phyloP scores from a whole-genome alignment of 768 basidiomycete species.

The Podaxis carcinomalis region DNA sequence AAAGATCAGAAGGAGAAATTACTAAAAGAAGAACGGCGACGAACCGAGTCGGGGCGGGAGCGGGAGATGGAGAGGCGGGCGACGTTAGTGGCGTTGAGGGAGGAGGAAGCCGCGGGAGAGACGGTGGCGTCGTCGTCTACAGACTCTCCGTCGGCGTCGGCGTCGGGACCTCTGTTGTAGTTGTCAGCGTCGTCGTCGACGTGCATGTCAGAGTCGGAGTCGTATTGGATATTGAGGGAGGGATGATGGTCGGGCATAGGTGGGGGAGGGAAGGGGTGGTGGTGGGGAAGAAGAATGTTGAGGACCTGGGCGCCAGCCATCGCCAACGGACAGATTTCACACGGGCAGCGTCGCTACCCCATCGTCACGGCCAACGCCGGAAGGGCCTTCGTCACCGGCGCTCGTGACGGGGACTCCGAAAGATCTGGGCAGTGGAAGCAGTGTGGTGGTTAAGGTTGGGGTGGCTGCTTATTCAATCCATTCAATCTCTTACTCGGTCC shows the following conservation, averaged over 20 bases:
- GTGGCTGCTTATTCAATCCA: constrained; percentile 10
- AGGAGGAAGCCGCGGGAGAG: constrained; percentile 28
- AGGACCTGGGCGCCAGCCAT: constrained; percentile 47
- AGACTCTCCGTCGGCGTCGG: constrained; percentile 60
- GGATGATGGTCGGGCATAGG: constrained; percentile 26
- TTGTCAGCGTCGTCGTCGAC: constrained; percentile 62
- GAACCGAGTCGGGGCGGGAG: constrained; percentile 35
- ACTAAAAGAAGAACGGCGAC: constrained; percentile 19
- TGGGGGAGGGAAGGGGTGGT: constrained; percentile 20
- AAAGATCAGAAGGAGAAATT: constrained; percentile 13
- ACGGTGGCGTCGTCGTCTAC: constrained; percentile 48
- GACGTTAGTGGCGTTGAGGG: constrained; percentile 25
- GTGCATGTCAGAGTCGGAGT: constrained; percentile 67
- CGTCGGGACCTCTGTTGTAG: constrained; percentile 45
- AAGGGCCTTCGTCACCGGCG: constrained; percentile 53
- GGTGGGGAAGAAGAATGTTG: constrained; percentile 37
- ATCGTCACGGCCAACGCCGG: constrained; percentile 59
- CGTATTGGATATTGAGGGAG: constrained; percentile 54
- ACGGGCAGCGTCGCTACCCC: constrained; percentile 52
- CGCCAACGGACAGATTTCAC: constrained; percentile 53
- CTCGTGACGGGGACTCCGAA: constrained; percentile 47
- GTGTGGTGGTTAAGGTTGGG: constrained; percentile 10
- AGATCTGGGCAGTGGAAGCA: constrained; percentile 21
- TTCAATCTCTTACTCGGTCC: constrained; percentile 7
- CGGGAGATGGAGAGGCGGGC: constrained; percentile 19